Base-by-base conservation (phyloP, 805 yeast species). In the Debaryomyces hansenii region DNA sequence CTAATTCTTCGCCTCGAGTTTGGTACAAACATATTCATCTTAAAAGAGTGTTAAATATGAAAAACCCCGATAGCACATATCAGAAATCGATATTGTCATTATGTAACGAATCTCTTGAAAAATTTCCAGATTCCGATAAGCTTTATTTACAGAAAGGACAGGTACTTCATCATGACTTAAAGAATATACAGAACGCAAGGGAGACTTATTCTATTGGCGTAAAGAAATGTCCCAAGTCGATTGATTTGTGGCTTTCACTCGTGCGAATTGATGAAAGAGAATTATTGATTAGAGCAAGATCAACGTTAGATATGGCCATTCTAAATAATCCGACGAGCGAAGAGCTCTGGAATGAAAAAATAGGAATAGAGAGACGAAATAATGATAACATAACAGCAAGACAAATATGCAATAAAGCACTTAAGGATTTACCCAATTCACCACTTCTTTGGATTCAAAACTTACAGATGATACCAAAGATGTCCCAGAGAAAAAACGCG, bases 231-330 rank as follows among this genome's bases (percentile, higher is more conserved):
- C 80, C 85, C 0, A 39, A 63, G 0, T 66, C 68, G 4, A 59
- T 71, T 0, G 47, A 59, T 2, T 49, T 90, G 7, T 88, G 96
- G 91, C 60, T 79, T 2, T 49, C 66, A 5, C 57, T 82, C 6
- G 71, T 90, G 0, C 52, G 59, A 2, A 44, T 79, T 2, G 86
- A 83, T 50, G 80, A 75, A 49, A 40, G 51, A 1, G 50, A 59
- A 1, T 55, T 75, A 2, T 48, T 71, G 1, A 75, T 83, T 2
- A 72, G 80, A 47, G 90, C 96, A 0, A 77, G 96, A 49, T 83
- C 96, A 0, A 70, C 78, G 1, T 64, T 90, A 18, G 97, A 90
- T 54, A 67, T 80, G 20, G 94, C 87, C 0, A 60, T 87, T 6
- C 51, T 82, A 12, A 68, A 70, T 20, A 78, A 76, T 45, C 80